phyloP scores from a whole-genome alignment of 139 green algal genomes.

The Tetraselmis striata region DNA sequence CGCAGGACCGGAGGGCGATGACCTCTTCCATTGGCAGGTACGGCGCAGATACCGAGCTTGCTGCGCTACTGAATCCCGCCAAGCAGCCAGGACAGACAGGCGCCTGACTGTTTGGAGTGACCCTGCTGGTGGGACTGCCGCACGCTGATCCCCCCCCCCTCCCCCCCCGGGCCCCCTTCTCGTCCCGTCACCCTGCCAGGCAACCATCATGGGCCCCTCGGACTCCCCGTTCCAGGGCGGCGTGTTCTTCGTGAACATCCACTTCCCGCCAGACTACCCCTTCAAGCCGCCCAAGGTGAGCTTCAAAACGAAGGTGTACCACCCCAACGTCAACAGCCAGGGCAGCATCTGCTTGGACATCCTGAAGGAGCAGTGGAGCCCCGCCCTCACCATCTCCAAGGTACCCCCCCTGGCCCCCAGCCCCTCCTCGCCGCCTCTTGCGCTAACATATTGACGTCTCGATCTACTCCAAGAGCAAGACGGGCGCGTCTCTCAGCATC shows the following conservation, averaged over 20 bases:
- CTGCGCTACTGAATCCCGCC: too few species aligned
- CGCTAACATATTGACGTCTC: too few species aligned
- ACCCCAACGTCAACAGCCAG: conserved; percentile 97
- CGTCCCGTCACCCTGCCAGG: conserved; percentile 22
- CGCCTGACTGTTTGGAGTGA: too few species aligned
- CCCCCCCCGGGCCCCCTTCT: background rate
- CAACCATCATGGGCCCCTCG: conserved; percentile 73
- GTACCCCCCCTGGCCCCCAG: too few species aligned
- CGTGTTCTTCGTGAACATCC: conserved; percentile 94
- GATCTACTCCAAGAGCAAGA: background rate
- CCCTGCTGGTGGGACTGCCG: too few species aligned
- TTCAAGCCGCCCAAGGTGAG: conserved; percentile 92
- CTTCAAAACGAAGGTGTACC: conserved; percentile 79
- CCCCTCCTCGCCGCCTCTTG: background rate
- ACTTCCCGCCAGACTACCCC: conserved; percentile 93
- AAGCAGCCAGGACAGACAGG: too few species aligned
- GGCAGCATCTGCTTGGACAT: conserved; percentile 97
- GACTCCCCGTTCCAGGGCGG: conserved; percentile 90
- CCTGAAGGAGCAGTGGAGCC: conserved; percentile 98
- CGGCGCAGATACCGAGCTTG: too few species aligned
- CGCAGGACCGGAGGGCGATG: conserved; percentile 71
- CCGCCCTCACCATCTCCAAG: conserved; percentile 94
- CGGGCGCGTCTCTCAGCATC: background rate
- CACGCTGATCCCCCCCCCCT: background rate
- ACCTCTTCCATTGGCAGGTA: conserved; percentile 91